A percentile compares a stretch with the other conserved stretches of the same genome.
phyloP scores from a whole-genome alignment of 2,329 filamentous ascomycete species.

The Arthrobotrys sphaeroides region DNA sequence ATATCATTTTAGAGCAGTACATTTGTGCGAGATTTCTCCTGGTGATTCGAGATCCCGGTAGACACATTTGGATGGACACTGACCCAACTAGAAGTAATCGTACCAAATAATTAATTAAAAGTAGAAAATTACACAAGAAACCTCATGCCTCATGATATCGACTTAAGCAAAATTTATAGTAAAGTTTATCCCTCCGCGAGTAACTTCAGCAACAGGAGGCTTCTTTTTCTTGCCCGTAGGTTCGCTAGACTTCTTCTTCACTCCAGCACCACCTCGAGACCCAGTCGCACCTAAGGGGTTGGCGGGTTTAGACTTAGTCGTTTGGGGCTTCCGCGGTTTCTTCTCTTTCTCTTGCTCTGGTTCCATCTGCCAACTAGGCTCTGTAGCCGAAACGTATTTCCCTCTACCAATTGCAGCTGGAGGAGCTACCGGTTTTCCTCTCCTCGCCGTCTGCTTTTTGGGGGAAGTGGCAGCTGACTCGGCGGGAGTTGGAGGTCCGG shows the following conservation, averaged over 20 bases:
- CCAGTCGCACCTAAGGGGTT: slow-evolving; percentile 8
- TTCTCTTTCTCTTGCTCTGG: not conserved
- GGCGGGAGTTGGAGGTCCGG: not conserved
- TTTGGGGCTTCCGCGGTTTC: not conserved
- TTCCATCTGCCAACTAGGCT: not conserved
- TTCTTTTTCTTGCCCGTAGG: slow-evolving; percentile 3
- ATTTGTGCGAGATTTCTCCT: too few species aligned
- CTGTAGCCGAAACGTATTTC: not conserved
- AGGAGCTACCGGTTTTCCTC: not conserved
- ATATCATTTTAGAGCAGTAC: too few species aligned
- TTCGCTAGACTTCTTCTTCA: slow-evolving; percentile 6
- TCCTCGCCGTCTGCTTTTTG: not conserved
- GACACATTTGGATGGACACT: too few species aligned
- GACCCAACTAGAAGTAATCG: too few species aligned
- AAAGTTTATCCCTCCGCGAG: slow-evolving; percentile 15
- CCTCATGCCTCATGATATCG: not conserved
- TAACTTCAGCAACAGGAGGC: not conserved
- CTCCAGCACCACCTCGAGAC: slow-evolving; percentile 13
- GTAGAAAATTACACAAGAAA: not conserved
- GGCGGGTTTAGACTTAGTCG: not conserved
- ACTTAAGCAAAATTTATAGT: slow-evolving; percentile 15
- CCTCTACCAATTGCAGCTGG: not conserved
- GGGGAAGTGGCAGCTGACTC: too few species aligned
- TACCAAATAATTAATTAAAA: too few species aligned
- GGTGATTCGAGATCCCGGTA: too few species aligned